Base-by-base conservation (phyloP, 495 filamentous ascomycete species). In the Podospora fimiseda region DNA sequence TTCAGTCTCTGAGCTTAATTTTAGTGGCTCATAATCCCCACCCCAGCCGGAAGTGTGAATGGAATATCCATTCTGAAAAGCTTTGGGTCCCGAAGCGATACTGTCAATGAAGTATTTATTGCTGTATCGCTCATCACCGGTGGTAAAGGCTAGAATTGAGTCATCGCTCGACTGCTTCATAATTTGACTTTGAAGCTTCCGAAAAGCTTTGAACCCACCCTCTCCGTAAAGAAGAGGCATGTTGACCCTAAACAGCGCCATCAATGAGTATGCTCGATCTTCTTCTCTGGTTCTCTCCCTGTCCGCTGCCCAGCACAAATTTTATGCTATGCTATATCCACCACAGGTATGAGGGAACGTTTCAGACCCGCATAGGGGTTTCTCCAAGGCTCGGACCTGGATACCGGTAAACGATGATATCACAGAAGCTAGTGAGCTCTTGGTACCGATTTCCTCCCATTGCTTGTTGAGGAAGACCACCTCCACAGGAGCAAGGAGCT, bases 201-300 rank as follows among this genome's bases (percentile, higher is more conserved):
- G 5, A 21, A 70, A 72, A 0, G 70, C 70, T 13, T 54, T 33
- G 5, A 6, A 61, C 0, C 0, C 1, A 0, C 67, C 69, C 18
- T 73, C 70, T 2, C 71, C 71, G 13, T 74, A 74, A 0, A 70
- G 20, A 16, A 73, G 19, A 0, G 71, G 65, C 64, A 74, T 72
- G 15, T 60, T 58, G 1, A 74, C 53, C 0, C 48, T 52, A 2
- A 74, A 72, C 0, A 74, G 61, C 0, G 70, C 70, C 0, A 72
- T 33, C 0, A 72, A 47, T 6, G 60, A 70, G 33, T 74, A 72
- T 0, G 71, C 64, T 9, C 64, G 57, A 24, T 74, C 71, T 21
- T 74, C 70, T 0, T 1, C 0, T 0, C 63, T 43, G 0, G 52
- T 60, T 1, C 70, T 72, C 0, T 53, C 1, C 0, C 70, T 58